Evolutionary conservation across 2,329 filamentous ascomycete species (phyloP).

Genomic region (Fusarium citri): DNA sequence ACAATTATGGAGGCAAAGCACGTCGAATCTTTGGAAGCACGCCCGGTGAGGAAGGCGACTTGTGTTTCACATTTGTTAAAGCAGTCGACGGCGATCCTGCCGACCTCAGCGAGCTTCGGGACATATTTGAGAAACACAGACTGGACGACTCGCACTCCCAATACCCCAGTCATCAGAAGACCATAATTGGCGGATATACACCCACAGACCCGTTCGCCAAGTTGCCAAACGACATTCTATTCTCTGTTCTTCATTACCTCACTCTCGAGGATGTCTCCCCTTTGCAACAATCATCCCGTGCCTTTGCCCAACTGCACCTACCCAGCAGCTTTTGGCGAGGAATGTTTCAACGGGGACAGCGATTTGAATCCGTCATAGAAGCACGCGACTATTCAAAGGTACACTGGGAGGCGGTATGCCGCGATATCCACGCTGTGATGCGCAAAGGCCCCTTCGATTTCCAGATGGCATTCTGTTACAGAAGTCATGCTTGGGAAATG

Average conservation of each 20-base stretch:
- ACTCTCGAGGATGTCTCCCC: background rate
- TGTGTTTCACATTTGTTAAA: background rate
- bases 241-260: background rate
- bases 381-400: background rate
- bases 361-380: constrained; percentile 1
- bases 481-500: background rate
- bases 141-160: too few species aligned
- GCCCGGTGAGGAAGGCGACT: background rate
- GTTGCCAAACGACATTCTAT: background rate
- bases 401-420: background rate
- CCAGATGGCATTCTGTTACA: background rate
- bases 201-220: background rate
- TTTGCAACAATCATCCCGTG: background rate
- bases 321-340: background rate
- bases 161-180: background rate
- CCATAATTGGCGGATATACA: too few species aligned
- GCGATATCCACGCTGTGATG: background rate
- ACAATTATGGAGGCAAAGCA: background rate
- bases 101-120: background rate
- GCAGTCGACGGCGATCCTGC: too few species aligned
- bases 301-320: background rate
- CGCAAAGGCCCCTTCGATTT: background rate
- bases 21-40: background rate
- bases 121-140: background rate
- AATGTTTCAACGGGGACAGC: background rate